Evolutionary conservation across 441 rosid species (phyloP).

Genomic region (Euphorbia schlechtendalii): DNA sequence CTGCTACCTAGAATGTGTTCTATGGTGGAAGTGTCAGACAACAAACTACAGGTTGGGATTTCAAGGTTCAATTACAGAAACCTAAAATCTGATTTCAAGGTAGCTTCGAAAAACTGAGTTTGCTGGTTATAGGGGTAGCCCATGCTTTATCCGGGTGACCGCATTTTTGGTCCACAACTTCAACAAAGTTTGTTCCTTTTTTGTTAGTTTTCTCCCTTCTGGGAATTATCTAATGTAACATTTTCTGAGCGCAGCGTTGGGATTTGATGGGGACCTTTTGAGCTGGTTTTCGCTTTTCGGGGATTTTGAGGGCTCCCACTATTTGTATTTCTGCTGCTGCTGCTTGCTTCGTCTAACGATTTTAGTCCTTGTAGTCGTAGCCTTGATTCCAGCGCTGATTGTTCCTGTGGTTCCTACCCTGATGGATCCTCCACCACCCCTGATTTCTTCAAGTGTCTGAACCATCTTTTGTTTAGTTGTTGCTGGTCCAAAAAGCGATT

Average conservation of each 20-base stretch:
- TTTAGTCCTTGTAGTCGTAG: constrained; percentile 36
- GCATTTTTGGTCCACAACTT: constrained; percentile 79
- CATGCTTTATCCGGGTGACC: constrained; percentile 72
- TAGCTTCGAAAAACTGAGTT: constrained; percentile 85
- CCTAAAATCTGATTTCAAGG: constrained; percentile 51
- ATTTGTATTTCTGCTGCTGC: constrained; percentile 26
- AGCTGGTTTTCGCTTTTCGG: constrained; percentile 40
- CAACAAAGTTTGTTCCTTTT: constrained; percentile 60
- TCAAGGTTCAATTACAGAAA: constrained; percentile 41
- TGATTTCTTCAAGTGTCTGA: constrained; percentile 66
- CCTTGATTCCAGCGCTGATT: constrained; percentile 52
- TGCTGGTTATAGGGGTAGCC: constrained; percentile 60
- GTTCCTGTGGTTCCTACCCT: constrained; percentile 81
- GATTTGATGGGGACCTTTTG: constrained; percentile 39
- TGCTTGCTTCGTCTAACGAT: constrained; percentile 68
- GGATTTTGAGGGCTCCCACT: constrained; percentile 25
- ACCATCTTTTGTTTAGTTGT: no score
- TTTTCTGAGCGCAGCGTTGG: constrained; percentile 65
- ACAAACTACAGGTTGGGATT: constrained; percentile 25
- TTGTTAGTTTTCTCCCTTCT: constrained; percentile 43
- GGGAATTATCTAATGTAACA: constrained; percentile 47
- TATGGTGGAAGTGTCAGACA: constrained; percentile 44
- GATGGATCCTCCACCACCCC: constrained; percentile 76
- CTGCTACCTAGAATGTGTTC: constrained; percentile 45
- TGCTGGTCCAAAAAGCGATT: no score